Evolutionary conservation across 208 protist genomes (phyloP).

Genomic region (Leishmania lainsoni): DNA sequence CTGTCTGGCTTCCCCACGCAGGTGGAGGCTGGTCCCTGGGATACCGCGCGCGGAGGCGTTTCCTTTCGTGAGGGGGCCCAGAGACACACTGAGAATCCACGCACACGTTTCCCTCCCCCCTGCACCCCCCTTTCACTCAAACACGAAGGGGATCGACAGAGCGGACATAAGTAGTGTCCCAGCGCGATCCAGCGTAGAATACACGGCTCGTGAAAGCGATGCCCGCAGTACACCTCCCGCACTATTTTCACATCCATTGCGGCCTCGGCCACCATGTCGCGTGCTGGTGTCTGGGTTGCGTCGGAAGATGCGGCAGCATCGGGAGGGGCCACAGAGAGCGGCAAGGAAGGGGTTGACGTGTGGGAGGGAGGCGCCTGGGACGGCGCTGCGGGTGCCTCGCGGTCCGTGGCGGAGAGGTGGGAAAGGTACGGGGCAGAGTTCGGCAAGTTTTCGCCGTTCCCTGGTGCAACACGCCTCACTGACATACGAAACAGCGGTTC

Average conservation of each 20-base stretch:
- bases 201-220: conserved; percentile 40
- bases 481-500: conserved; percentile 9
- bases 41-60: neutral
- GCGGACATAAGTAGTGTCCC: conserved; percentile 39
- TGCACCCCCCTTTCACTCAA: conserved; percentile 4
- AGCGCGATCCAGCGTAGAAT: conserved; percentile 28
- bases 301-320: neutral
- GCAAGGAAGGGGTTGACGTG: neutral
- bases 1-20: no score
- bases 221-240: conserved; percentile 35
- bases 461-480: neutral
- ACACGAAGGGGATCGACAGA: conserved; percentile 36
- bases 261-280: neutral
- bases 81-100: neutral
- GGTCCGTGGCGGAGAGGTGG: neutral
- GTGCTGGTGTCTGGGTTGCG: neutral
- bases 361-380: neutral
- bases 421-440: neutral
- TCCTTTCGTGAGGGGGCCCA: neutral
- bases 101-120: neutral
- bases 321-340: neutral
- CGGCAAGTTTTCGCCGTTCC: neutral
- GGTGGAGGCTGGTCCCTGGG: neutral
- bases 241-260: neutral
- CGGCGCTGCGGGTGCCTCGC: neutral